A percentile compares a stretch with the other conserved stretches of the same genome.
These are phyloP conservation scores for Dysphania ambrosioides DNA, from an alignment of 148 eudicot genomes.

Conservation along the genomic window DNA sequence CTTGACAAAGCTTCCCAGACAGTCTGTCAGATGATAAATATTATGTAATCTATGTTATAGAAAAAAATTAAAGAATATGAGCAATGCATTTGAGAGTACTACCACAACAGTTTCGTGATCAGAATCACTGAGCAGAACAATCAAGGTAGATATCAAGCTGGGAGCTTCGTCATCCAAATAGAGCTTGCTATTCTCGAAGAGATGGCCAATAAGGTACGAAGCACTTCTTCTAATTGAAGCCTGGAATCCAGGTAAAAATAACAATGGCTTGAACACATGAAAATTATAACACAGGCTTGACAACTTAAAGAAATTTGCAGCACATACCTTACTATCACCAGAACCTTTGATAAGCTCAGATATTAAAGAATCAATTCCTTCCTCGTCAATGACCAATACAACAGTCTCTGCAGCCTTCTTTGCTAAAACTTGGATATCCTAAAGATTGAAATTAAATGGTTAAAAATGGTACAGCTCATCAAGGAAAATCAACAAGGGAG, in stretches of 20 bases:
- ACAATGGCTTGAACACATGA: not conserved
- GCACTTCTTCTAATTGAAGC: slow-evolving; percentile 72
- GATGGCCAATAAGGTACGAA: slow-evolving; percentile 79
- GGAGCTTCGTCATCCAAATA: slow-evolving; percentile 94
- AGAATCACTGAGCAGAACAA: slow-evolving; percentile 84
- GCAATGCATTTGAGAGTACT: slow-evolving; percentile 25
- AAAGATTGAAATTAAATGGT: slow-evolving; percentile 8
- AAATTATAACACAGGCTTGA: not conserved
- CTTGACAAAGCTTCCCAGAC: slow-evolving; percentile 93
- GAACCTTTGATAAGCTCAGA: slow-evolving; percentile 84
- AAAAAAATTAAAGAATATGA: slow-evolving; percentile 11
- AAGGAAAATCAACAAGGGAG: slow-evolving; percentile 3
- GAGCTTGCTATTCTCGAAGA: slow-evolving; percentile 84
- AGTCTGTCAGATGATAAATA: slow-evolving; percentile 44
- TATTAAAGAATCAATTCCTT: slow-evolving; percentile 75
- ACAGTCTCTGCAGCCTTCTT: slow-evolving; percentile 97
- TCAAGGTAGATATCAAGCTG: slow-evolving; percentile 75
- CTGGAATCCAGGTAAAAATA: slow-evolving; percentile 38
- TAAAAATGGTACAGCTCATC: not conserved
- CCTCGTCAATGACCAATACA: slow-evolving; percentile 90
- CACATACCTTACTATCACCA: slow-evolving; percentile 64
- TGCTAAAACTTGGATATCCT: slow-evolving; percentile 73
- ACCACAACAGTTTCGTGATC: slow-evolving; percentile 75
- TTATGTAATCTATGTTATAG: slow-evolving; percentile 16
- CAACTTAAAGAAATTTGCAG: not conserved